Conservation (phyloP, 345 rosid species). For the Crucihimalaya himalaica region DNA sequence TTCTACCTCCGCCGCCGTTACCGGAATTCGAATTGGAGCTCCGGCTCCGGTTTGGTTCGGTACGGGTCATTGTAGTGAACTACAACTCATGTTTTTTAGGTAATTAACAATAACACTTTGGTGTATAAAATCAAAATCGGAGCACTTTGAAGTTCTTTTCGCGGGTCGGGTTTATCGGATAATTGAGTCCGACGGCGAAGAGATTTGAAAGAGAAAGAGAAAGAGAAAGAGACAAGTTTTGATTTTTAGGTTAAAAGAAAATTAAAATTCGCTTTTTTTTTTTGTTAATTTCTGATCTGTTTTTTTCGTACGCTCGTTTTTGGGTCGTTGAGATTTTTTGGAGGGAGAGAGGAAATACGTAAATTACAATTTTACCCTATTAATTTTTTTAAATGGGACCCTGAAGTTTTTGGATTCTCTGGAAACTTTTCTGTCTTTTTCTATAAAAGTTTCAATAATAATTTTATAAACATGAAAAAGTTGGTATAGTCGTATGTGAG, state of each 20-base stretch:
- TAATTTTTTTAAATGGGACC: conserved; percentile 21
- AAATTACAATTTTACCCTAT: conserved; percentile 25
- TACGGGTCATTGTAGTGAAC: conserved; percentile 60
- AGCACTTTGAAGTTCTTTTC: neutral
- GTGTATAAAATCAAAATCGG: conserved; percentile 1
- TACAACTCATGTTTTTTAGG: conserved; percentile 35
- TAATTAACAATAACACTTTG: neutral
- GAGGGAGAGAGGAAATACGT: conserved; percentile 17
- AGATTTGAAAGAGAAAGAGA: conserved; percentile 9
- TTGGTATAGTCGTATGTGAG: too few species aligned
- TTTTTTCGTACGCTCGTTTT: conserved; percentile 37
- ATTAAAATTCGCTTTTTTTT: neutral
- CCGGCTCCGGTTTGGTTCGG: conserved; percentile 45
- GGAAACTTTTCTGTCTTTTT: conserved; percentile 11
- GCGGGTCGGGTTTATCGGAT: conserved; percentile 39
- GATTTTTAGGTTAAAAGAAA: neutral
- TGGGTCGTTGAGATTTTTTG: conserved; percentile 49
- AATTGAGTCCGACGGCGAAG: conserved; percentile 30
- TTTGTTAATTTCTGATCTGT: neutral
- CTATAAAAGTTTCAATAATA: neutral
- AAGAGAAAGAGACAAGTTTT: neutral
- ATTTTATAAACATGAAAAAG: neutral
- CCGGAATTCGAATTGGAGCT: conserved; percentile 42
- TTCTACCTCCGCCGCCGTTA: conserved; percentile 46
- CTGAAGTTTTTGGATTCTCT: conserved; percentile 32